Conservation (phyloP, 345 rosid species). For the Syzygium oleosum region DNA sequence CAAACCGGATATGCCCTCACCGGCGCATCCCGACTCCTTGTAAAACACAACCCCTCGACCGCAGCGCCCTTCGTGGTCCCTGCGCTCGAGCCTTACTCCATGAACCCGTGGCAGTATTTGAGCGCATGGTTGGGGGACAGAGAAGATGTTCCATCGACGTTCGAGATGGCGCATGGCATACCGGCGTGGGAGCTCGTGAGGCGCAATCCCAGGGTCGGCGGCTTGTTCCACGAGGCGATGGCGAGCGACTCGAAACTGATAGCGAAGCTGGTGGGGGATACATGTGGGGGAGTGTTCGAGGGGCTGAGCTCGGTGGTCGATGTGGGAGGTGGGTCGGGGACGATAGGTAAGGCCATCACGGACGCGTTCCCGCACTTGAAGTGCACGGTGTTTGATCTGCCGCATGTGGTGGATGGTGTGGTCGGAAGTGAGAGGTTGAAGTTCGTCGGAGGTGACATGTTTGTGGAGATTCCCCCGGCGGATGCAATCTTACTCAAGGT, state of each 20-base stretch:
- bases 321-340: slow-evolving; percentile 29
- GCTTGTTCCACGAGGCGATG: slow-evolving; percentile 16
- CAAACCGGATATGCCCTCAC: slow-evolving; percentile 16
- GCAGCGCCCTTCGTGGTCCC: background rate
- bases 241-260: slow-evolving; percentile 17
- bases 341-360: slow-evolving; percentile 7
- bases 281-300: slow-evolving; percentile 7
- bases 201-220: background rate
- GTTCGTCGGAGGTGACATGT: slow-evolving; percentile 29
- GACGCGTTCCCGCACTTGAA: slow-evolving; percentile 7
- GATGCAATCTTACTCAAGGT: slow-evolving; percentile 22
- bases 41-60: background rate
- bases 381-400: slow-evolving; percentile 15
- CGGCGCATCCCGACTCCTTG: slow-evolving; percentile 10
- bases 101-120: slow-evolving; percentile 8
- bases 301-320: slow-evolving; percentile 22
- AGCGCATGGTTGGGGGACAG: slow-evolving; percentile 17
- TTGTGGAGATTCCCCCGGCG: slow-evolving; percentile 18
- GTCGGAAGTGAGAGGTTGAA: slow-evolving; percentile 11
- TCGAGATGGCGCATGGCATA: background rate
- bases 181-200: background rate
- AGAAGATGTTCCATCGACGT: background rate
- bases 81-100: background rate
- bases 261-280: background rate
- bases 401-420: slow-evolving; percentile 12